Base-by-base conservation (phyloP, 2,329 filamentous ascomycete genomes). In the Phoma herbarum region DNA sequence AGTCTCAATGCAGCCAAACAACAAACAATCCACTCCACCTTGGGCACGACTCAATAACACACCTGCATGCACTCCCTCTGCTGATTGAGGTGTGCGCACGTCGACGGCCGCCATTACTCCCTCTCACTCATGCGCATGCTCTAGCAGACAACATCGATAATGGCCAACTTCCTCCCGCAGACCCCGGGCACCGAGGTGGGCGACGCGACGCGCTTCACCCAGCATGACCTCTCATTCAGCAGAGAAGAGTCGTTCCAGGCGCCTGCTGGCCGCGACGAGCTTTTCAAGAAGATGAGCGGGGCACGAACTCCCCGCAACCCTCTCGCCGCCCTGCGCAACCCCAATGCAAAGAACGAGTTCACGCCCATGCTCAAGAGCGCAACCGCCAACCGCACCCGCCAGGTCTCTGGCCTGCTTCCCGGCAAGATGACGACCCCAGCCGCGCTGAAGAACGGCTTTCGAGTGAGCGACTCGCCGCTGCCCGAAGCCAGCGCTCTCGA, bases 331-430 rank as follows among this genome's bases (percentile, higher is more conserved):
- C 63, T 69, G 66, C 86, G 86, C 69, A 95, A 82, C 59, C 67
- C 71, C 2, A 74, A 73, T 29, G 82, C 80, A 16, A 84, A 82
- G 63, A 89, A 88, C 68, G 96, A 99, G 71, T 99, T 99, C 76
- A 99, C 95, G 0, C 95, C 96, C 0, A 82, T 99, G 67, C 86
- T 99, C 74, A 97, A 96, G 78, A 89, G 86, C 68, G 83, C 92
- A 82, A 83, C 93, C 83, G 81, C 92, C 82, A 84, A 90, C 82
- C 81, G 89, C 82, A 77, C 66, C 52, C 71, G 65, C 62, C 73
- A 74, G 75, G 61, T 71, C 70, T 76, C 79, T 39, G 78, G 79
- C 49, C 64, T 75, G 22, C 60, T 73, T 20, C 77, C 79, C 31
- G 72, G 71, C 39, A 72, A 69, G 25, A 63, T 71, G 14, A 61